A percentile compares a stretch with the other conserved stretches of the same genome.
Evolutionary conservation across 2,329 filamentous ascomycete genomes (phyloP).

Genomic region (Dothistroma pini): DNA sequence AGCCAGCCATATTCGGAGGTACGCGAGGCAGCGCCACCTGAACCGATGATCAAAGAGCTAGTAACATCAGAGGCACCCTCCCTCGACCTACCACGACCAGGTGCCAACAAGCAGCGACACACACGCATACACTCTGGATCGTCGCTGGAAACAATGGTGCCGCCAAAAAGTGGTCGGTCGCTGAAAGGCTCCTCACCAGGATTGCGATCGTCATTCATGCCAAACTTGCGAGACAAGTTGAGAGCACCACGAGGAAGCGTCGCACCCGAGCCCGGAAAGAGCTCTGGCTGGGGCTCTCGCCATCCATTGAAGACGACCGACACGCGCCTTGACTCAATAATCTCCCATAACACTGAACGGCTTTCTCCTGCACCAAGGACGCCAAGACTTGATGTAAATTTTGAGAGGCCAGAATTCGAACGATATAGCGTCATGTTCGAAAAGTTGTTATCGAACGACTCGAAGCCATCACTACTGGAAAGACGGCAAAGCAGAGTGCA

Average conservation of each 20-base stretch:
- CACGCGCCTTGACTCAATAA: conserved; percentile 15
- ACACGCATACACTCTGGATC: background rate
- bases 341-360: conserved; percentile 1
- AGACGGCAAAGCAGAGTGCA: conserved; percentile 30
- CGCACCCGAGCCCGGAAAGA: background rate
- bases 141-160: background rate
- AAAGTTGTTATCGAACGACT: conserved; percentile 56
- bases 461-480: conserved; percentile 30
- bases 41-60: background rate
- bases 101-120: background rate
- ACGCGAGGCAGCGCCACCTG: background rate
- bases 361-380: conserved; percentile 13
- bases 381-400: conserved; percentile 65
- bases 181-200: background rate
- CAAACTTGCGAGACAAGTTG: conserved; percentile 2
- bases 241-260: background rate
- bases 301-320: conserved; percentile 13
- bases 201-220: conserved; percentile 5
- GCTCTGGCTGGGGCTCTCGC: conserved; percentile 10
- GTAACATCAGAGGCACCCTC: conserved; percentile 6
- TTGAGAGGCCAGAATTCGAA: conserved; percentile 76
- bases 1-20: conserved; percentile 2
- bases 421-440: conserved; percentile 94
- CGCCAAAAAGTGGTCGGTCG: background rate
- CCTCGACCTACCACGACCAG: conserved; percentile 3